Evolutionary conservation across 768 basidiomycete genomes (phyloP), one percentile per base, ranked within the genome.

Genomic region (Pulveroboletus frians): DNA sequence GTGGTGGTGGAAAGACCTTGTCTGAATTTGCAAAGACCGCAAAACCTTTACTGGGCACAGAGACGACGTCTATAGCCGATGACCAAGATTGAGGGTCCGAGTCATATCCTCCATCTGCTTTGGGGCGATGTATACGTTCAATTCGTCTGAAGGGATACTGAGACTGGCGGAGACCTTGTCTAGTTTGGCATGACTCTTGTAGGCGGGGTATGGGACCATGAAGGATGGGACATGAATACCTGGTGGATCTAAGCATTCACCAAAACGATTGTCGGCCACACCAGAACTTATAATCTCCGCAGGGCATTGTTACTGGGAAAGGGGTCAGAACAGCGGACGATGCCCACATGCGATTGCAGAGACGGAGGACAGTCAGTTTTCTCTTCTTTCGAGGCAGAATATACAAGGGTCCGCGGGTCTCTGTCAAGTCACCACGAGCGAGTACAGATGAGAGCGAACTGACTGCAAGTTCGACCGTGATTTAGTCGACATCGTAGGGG

Each of bases 401-500:
- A 53, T 20, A 42, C 38, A 3, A 58, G 51, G n/a, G n/a, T 39
- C 13, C 57, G 58, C n/a, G 23, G 55, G 58, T 31, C 51, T 59
- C 15, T 59, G 58, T 44, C 46, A 17, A 35, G 51, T 49, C 53
- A 48, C 40, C 39, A 52, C 48, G 39, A 46, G 7, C 50, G 37
- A 46, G 51, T 10, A 48, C 36, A 10, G 56, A 54, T 31, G 35
- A 13, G 29, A 26, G 5, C 43, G 51, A 31, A 36, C 18, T 13
- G 41, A 55, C 31, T 59, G 54, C 46, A 56, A 50, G 11, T 53
- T 56, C 36, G 58, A 59, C 13, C 58, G 56, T 32, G 47, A 53
- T 21, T 36, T 60, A 41, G 42, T 60, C 5, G 54, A 59, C 41
- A 46, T 46, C 17, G 37, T 26, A 37, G 41, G 23, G 23, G 23